These are phyloP conservation scores for Scutellaria minor DNA, from an alignment of 257 asterid species.

Conservation along the genomic window DNA sequence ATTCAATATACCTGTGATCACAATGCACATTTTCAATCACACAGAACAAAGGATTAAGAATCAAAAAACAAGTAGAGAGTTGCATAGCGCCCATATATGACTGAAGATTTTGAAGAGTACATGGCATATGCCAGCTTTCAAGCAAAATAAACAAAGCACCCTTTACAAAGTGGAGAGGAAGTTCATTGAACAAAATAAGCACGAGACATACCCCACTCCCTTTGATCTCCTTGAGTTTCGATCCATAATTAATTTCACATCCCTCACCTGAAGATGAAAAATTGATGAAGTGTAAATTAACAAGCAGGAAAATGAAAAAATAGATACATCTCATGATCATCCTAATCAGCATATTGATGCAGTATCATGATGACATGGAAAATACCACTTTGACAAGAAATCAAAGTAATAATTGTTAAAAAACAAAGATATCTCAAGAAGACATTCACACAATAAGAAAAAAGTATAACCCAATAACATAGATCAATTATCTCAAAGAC, in stretches of 20 bases:
- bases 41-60: neutral
- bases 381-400: neutral
- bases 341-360: conserved; percentile 9
- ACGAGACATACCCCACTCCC: conserved; percentile 91
- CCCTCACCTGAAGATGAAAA: conserved; percentile 74
- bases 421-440: conserved; percentile 13
- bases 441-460: conserved; percentile 19
- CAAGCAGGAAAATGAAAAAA: neutral
- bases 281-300: conserved; percentile 15
- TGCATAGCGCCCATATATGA: conserved; percentile 5
- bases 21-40: conserved; percentile 14
- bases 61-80: neutral
- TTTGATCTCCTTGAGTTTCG: conserved; percentile 95
- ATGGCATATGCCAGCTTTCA: neutral
- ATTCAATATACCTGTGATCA: conserved; percentile 85
- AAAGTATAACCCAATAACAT: neutral
- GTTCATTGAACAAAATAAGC: neutral
- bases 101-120: neutral
- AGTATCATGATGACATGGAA: neutral
- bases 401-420: neutral
- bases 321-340: neutral
- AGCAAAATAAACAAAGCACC: conserved; percentile 2
- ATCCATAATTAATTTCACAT: conserved; percentile 95
- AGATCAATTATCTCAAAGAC: neutral
- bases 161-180: neutral